Percentiles rank a stretch among this genome's conserved stretches.
phyloP scores from a whole-genome alignment of 2,329 filamentous ascomycete species.

The Aspergillus tamarii region DNA sequence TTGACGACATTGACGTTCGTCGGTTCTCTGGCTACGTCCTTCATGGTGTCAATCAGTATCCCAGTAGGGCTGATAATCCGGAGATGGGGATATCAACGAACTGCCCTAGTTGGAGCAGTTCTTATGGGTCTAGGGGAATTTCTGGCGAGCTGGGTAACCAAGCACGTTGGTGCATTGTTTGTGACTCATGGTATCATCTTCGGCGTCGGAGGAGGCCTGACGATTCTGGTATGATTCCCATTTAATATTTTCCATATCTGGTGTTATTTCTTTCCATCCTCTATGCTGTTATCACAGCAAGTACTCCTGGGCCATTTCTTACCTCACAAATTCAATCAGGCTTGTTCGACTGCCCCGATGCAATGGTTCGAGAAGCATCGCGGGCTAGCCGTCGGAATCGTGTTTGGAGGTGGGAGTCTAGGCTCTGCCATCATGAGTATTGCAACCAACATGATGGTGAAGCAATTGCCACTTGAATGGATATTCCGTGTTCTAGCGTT shows the following conservation, averaged over 20 bases:
- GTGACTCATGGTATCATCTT: neutral
- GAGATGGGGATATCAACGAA: neutral
- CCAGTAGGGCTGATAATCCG: neutral
- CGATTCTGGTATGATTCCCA: neutral
- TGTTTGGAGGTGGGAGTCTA: neutral
- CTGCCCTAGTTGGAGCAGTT: neutral
- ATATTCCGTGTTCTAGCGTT: neutral
- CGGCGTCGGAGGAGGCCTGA: neutral
- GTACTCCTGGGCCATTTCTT: neutral
- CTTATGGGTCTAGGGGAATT: neutral
- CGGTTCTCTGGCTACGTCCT: neutral
- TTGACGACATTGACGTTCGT: neutral
- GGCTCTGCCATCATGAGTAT: neutral
- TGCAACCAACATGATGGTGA: neutral
- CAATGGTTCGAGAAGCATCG: neutral
- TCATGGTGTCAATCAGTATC: neutral
- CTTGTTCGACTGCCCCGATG: neutral
- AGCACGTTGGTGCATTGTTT: neutral
- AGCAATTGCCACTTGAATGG: neutral
- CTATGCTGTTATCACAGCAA: too few species aligned
- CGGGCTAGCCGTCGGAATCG: neutral
- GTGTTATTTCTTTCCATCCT: neutral
- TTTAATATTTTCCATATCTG: neutral
- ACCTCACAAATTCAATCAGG: neutral
- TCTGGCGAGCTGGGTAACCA: neutral